Evolutionary conservation across 2,329 filamentous ascomycete genomes (phyloP).

Genomic region (Zymoseptoria ardabiliae): DNA sequence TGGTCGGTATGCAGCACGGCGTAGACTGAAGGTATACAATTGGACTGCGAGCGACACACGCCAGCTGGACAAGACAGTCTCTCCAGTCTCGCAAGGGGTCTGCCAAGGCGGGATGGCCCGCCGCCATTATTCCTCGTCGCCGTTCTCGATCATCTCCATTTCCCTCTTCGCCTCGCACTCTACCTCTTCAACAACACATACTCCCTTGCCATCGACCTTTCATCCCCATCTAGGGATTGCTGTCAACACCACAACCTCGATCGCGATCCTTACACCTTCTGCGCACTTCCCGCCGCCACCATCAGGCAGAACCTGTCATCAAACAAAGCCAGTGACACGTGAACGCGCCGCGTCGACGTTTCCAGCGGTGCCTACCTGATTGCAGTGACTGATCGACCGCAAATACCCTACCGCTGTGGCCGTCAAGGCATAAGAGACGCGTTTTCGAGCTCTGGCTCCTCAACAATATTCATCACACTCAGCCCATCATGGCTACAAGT

Average conservation of each 20-base stretch:
- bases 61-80: neutral
- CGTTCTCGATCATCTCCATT: neutral
- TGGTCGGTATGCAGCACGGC: neutral
- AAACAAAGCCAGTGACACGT: neutral
- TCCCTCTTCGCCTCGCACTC: neutral
- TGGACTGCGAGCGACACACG: neutral
- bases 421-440: neutral
- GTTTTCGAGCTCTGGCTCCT: conserved; percentile 7
- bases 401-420: neutral
- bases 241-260: neutral
- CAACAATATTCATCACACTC: neutral
- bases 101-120: neutral
- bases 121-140: neutral
- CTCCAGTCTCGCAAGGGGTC: neutral
- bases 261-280: neutral
- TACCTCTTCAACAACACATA: neutral
- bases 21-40: neutral
- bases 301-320: neutral
- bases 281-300: neutral
- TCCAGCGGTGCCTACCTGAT: neutral
- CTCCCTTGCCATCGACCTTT: neutral
- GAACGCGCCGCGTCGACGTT: neutral
- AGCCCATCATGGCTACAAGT: conserved; percentile 17
- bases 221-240: neutral
- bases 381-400: neutral